Conservation (phyloP, 139 green algal genomes). For the Eudorina sp. region DNA sequence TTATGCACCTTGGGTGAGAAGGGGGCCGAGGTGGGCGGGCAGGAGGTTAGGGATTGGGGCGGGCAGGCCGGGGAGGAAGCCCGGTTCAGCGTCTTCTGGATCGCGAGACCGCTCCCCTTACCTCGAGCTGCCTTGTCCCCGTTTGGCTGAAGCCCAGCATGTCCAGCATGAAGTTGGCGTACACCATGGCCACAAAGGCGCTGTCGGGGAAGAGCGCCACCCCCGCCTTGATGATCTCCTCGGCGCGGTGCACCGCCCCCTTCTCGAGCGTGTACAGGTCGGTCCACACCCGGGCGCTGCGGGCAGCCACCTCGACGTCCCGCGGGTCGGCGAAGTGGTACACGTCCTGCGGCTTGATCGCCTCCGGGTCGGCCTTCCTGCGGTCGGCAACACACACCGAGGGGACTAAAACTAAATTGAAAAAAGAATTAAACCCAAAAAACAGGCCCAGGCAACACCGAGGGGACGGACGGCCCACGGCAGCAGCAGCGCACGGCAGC, state of each 20-base stretch:
- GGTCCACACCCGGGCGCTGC: neutral
- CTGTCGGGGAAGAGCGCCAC: slow-evolving; percentile 9
- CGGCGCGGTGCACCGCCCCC: neutral
- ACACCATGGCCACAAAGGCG: slow-evolving; percentile 2
- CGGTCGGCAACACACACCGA: too few relatives aligned
- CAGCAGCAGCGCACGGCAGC: too few relatives aligned
- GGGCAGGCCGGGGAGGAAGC: too few relatives aligned
- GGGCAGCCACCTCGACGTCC: neutral
- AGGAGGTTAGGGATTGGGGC: too few relatives aligned
- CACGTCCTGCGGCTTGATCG: slow-evolving; percentile 11
- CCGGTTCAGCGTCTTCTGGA: too few relatives aligned
- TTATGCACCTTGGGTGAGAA: too few relatives aligned
- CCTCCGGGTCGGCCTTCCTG: neutral
- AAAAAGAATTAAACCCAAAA: too few relatives aligned
- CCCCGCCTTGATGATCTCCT: slow-evolving; percentile 20
- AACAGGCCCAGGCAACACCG: too few relatives aligned
- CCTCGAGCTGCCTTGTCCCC: neutral
- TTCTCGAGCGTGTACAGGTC: slow-evolving; percentile 33
- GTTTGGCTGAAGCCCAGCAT: slow-evolving; percentile 40
- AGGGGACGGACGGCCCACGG: too few relatives aligned
- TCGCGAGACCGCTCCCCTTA: too few relatives aligned
- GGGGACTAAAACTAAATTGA: too few relatives aligned
- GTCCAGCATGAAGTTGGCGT: slow-evolving; percentile 44
- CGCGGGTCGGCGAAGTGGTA: slow-evolving; percentile 5
- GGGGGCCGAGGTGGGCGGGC: too few relatives aligned